Conservation (phyloP, 1,284 basidiomycete genomes). For the Apiotrichum brassicae region DNA sequence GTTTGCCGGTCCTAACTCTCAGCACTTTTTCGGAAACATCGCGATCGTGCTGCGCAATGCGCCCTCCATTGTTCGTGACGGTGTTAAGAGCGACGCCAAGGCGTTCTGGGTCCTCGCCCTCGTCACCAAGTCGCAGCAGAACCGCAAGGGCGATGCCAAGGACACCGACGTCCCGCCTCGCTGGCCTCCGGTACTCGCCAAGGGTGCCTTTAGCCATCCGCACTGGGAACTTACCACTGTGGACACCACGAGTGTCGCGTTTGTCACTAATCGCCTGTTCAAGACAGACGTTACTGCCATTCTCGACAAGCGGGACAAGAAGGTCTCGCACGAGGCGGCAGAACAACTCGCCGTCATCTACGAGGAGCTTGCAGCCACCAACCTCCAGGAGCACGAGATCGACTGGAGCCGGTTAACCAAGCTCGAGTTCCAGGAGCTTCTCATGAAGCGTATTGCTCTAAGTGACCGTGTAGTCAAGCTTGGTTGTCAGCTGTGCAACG, state of each 20-base stretch:
- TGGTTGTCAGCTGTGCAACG: constrained; percentile 56
- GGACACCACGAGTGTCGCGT: constrained; percentile 65
- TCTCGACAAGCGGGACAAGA: constrained; percentile 59
- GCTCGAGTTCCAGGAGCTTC: constrained; percentile 86
- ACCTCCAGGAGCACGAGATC: constrained; percentile 54
- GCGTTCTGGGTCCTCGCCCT: constrained; percentile 65
- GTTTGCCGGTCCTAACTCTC: too few species aligned
- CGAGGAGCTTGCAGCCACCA: constrained; percentile 50
- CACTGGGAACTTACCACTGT: constrained; percentile 67
- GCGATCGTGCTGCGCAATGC: constrained; percentile 73
- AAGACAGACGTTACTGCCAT: constrained; percentile 61
- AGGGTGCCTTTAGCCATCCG: constrained; percentile 53
- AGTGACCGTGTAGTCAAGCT: constrained; percentile 49
- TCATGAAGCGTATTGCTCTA: constrained; percentile 58
- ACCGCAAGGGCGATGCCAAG: constrained; percentile 56
- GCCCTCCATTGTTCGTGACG: constrained; percentile 49
- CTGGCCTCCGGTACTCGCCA: constrained; percentile 61
- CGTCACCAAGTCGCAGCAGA: constrained; percentile 61
- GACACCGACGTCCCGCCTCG: constrained; percentile 58
- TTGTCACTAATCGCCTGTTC: constrained; percentile 64
- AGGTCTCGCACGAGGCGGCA: constrained; percentile 27
- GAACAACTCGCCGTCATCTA: constrained; percentile 52
- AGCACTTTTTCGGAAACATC: constrained; percentile 74
- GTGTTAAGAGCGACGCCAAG: constrained; percentile 49
- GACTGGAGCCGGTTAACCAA: constrained; percentile 77